Base-by-base conservation (phyloP, 192 early-diverging fungal genomes). In the Phycomyces blakesleeanus region DNA sequence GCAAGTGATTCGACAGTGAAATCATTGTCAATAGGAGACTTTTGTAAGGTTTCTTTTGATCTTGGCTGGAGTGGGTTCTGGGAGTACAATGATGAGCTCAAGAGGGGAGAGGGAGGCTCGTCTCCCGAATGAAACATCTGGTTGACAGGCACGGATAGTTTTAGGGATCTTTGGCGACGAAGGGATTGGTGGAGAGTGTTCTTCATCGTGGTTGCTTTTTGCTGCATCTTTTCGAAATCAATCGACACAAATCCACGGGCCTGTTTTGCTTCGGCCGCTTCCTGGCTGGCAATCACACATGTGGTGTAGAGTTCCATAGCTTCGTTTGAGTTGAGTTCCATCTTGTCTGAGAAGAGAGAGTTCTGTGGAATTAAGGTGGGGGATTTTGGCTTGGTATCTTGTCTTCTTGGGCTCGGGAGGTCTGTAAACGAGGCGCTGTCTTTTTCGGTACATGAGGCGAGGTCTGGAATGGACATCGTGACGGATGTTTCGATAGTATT, bases 271-370 rank as follows among this genome's bases (percentile, higher is more conserved):
- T 57, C 25, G 7, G 40, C 42, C 20, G 25, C 29, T 3, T 54
- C 24, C 5, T 54, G 52, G 12, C 52, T 29, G 2, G 52, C 44
- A 29, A 27, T 56, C 63, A 65, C 42, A 57, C 54, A 56, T 5
- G 38, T 54, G 20, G n/a, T 16, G 40, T 57, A 65, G 20, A 65
- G 20, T 10, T 65, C 63, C 41, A 55, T 26, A n/a, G 53, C 63
- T 24, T 65, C 63, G 26, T 40, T 29, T n/a, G 62, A 63, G 38
- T 63, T 49, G 37, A 63, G 29, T 50, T 65, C 63, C 42, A 65
- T 42, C 49, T 65, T 65, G 39, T 65, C 63, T 37, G 63, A 41
- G 37, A 65, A 65, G 25, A 65, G 29, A 20, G 55, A 39, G 15
- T 11, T 20, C 8, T 11, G 11, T 18, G 55, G n/a, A n/a, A n/a